Percentiles rank a stretch among this genome's conserved stretches.
phyloP scores from a whole-genome alignment of 177 flowering plant genomes.

The Telopea speciosissima region DNA sequence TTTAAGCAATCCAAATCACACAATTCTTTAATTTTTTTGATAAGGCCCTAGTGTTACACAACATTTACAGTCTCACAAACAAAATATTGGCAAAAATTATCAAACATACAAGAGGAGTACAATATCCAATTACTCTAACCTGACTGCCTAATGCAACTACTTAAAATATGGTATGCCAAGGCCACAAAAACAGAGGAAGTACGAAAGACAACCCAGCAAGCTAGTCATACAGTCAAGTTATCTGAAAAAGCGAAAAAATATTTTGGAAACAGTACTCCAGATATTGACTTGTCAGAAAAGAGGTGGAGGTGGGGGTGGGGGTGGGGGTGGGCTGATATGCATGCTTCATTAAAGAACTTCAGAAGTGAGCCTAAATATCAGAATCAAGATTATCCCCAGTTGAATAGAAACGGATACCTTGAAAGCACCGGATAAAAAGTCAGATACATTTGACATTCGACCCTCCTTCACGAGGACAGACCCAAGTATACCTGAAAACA shows the following conservation, averaged over 20 bases:
- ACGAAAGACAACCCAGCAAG: background rate
- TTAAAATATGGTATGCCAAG: background rate
- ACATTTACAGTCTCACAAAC: too few species aligned
- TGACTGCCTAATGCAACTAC: background rate
- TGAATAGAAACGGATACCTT: conserved; percentile 41
- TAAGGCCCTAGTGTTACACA: too few species aligned
- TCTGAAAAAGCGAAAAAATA: background rate
- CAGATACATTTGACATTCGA: conserved; percentile 39
- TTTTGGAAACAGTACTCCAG: background rate
- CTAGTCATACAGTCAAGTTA: background rate
- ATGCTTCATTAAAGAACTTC: background rate
- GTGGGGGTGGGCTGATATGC: too few species aligned
- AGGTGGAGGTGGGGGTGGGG: too few species aligned
- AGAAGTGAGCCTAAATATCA: background rate
- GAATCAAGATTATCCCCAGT: background rate
- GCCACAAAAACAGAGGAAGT: background rate
- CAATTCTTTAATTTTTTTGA: too few species aligned
- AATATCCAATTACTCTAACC: too few species aligned
- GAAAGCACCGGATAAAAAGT: conserved; percentile 57
- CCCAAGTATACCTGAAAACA: conserved; percentile 57
- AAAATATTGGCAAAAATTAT: too few species aligned
- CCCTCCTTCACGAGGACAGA: conserved; percentile 75
- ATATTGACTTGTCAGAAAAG: too few species aligned
- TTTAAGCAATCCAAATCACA: too few species aligned
- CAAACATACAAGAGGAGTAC: too few species aligned